phyloP scores from a whole-genome alignment of 306 rosid species.

The Acacia acuminata region DNA sequence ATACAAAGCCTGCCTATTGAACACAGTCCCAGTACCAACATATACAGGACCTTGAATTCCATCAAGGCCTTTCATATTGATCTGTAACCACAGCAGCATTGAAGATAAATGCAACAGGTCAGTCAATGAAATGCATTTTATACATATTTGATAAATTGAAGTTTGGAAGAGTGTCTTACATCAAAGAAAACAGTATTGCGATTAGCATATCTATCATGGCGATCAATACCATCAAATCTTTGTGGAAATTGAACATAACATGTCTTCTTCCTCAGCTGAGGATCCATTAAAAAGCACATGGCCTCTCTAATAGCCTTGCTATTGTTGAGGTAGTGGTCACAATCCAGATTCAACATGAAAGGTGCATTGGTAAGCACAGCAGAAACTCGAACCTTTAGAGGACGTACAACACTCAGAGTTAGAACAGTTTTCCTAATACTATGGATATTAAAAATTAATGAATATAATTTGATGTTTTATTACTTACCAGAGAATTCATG shows the following conservation, averaged over 20 bases:
- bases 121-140: neutral
- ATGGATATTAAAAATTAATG: neutral
- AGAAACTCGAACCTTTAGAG: slow-evolving; percentile 55
- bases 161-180: slow-evolving; percentile 37
- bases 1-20: slow-evolving; percentile 55
- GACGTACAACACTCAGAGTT: slow-evolving; percentile 30
- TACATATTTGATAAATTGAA: neutral
- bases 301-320: slow-evolving; percentile 92
- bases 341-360: slow-evolving; percentile 87
- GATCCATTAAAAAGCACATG: slow-evolving; percentile 95
- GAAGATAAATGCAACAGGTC: slow-evolving; percentile 2
- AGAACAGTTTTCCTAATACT: neutral
- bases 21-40: slow-evolving; percentile 54
- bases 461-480: slow-evolving; percentile 15
- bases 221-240: slow-evolving; percentile 94
- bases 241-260: slow-evolving; percentile 97
- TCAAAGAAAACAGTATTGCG: slow-evolving; percentile 91
- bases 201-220: slow-evolving; percentile 89
- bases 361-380: slow-evolving; percentile 91
- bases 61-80: slow-evolving; percentile 61
- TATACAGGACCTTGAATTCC: slow-evolving; percentile 59
- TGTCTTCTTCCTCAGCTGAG: slow-evolving; percentile 67
- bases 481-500: slow-evolving; percentile 85
- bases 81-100: slow-evolving; percentile 36
- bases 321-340: slow-evolving; percentile 84